A percentile compares a stretch with the other conserved stretches of the same genome.
Conservation (phyloP, 1,139 yeast species). For the Saccharomyces hybrid region DNA sequence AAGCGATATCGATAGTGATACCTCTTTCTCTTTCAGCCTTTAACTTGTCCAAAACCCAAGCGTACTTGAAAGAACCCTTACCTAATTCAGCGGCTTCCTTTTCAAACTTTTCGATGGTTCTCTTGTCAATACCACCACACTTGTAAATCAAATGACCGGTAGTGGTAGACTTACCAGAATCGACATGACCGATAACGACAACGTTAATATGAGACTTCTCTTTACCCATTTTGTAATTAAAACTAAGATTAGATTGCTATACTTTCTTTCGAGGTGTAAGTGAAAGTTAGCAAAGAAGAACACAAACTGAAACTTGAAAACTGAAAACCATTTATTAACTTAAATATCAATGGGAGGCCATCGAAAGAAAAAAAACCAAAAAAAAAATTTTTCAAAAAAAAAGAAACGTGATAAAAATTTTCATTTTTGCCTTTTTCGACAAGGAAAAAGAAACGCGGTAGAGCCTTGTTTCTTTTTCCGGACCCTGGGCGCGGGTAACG, state of each 20-base stretch:
- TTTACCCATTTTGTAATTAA: conserved; percentile 48
- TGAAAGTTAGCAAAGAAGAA: neutral
- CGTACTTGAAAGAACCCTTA: conserved; percentile 98
- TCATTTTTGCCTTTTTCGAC: neutral
- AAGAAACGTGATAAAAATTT: neutral
- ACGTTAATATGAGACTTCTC: conserved; percentile 94
- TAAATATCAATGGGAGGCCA: conserved; percentile 1
- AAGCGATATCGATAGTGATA: too few species aligned
- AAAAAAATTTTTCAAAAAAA: conserved; percentile 1
- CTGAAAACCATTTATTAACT: neutral
- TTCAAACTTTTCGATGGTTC: conserved; percentile 98
- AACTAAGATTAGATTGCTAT: neutral
- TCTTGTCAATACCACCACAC: conserved; percentile 91
- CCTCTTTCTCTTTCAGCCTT: conserved; percentile 42
- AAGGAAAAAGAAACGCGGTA: neutral
- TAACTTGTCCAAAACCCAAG: conserved; percentile 92
- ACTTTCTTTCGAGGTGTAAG: neutral
- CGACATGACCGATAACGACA: conserved; percentile 99
- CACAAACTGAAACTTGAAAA: neutral
- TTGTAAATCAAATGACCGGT: conserved; percentile 97
- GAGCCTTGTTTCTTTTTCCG: neutral
- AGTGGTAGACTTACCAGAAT: conserved; percentile 96
- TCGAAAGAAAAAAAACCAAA: neutral
- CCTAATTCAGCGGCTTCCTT: conserved; percentile 98
- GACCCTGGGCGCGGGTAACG: neutral